Conservation (phyloP, 495 filamentous ascomycete genomes). For the Hypoxylon perforatum region DNA sequence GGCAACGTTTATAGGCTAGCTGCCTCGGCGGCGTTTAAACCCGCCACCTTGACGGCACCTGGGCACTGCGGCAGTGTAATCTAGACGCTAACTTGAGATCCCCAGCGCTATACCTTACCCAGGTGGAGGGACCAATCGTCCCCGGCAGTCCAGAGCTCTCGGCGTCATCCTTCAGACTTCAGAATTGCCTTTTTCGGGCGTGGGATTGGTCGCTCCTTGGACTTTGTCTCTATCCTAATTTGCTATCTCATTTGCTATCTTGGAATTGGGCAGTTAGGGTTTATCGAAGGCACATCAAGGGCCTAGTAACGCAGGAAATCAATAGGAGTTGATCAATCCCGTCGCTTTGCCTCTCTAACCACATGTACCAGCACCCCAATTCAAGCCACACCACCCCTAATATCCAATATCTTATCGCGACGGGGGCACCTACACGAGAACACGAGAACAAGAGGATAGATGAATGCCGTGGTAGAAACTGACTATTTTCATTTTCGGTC, state of each 20-base stretch:
- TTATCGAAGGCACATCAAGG: too few relatives aligned
- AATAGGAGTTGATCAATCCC: not conserved
- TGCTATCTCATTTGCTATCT: not conserved
- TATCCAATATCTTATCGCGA: not conserved
- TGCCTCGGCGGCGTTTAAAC: conserved; percentile 9
- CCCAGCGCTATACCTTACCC: too few relatives aligned
- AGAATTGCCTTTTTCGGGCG: not conserved
- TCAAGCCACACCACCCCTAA: not conserved
- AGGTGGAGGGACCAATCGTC: not conserved
- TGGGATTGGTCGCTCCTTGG: conserved; percentile 6
- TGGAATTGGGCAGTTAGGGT: too few relatives aligned
- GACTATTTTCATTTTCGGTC: not conserved
- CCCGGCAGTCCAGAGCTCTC: conserved; percentile 19
- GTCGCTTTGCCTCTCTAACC: too few relatives aligned
- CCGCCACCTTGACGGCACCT: conserved; percentile 3
- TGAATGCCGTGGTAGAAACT: not conserved
- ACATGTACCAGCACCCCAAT: too few relatives aligned
- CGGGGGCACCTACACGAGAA: not conserved
- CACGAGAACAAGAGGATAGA: too few relatives aligned
- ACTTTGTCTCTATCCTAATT: conserved; percentile 3
- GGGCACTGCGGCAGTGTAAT: conserved; percentile 25
- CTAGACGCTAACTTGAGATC: conserved; percentile 6
- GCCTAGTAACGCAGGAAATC: not conserved
- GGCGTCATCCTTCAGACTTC: conserved; percentile 24
- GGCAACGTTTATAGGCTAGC: conserved; percentile 20